Evolutionary conservation across 805 yeast genomes (phyloP), one percentile per base, ranked within the genome.

Genomic region (Yueomyces sp.): DNA sequence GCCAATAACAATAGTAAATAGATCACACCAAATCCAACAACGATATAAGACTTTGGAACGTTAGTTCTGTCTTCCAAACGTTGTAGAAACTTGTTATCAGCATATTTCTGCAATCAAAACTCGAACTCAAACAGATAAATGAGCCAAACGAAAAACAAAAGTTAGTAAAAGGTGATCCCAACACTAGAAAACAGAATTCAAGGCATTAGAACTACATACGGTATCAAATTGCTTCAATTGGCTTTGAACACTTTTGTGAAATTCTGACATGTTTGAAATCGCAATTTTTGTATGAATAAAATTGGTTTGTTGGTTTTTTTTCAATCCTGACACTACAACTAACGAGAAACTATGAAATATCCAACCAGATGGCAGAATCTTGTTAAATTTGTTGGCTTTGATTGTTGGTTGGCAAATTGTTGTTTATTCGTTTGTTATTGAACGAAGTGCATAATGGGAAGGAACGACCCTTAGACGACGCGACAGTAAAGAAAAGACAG

Each of bases 31-130:
- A 73, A 70, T 28, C 79, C 90, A 44, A 82, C 63, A 26, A 80
- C 82, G 37, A 85, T 82, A 59, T 90, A 92, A 3, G 95, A 81
- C 72, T 88, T 82, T 61, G 97, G 96, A 33, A 75, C 53, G 41
- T 71, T 67, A 42, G 76, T 69, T 42, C 61, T 63, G 4, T 49
- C 48, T 51, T 72, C 76, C 53, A 73, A 65, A 37, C 61, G 57
- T 45, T 66, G 65, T 46, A 72, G 57, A 31, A 59, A 38, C 40
- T 52, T 45, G 44, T 62, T 59, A 27, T 62, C 55, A 39, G 64
- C 49, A 45, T 62, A 54, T 49, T 59, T 56, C 59, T 56, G 40
- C 28, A 32, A n/a, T 39, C 28, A 36, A 31, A 19, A 26, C 6
- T 19, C n/a, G 33, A 12, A 28, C 2, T 9, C 4, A 9, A 30